Evolutionary conservation across 345 rosid genomes (phyloP).

Genomic region (Abelmoschus esculentus): DNA sequence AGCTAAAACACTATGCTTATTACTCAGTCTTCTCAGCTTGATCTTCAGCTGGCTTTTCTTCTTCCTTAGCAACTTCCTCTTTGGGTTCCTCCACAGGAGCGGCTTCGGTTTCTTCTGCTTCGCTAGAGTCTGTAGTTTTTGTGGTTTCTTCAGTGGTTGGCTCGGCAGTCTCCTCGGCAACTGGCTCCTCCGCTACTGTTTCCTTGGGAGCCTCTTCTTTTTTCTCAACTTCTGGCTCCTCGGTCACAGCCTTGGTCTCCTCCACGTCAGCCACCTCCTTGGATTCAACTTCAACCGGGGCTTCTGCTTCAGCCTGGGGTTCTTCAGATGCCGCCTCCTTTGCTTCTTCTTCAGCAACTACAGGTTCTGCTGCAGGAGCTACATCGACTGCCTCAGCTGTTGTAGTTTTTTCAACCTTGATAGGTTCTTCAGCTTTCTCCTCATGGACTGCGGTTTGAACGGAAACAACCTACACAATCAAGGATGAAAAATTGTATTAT

Average conservation of each 20-base stretch:
- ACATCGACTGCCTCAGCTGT: background rate
- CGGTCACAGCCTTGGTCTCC: slow-evolving; percentile 16
- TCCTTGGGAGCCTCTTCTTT: slow-evolving; percentile 20
- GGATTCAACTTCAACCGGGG: slow-evolving; percentile 21
- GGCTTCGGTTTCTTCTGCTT: background rate
- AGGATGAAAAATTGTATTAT: background rate
- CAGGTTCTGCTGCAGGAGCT: slow-evolving; percentile 12
- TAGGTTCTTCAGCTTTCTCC: slow-evolving; percentile 31
- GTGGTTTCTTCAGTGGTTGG: slow-evolving; percentile 9
- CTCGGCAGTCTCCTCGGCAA: slow-evolving; percentile 5
- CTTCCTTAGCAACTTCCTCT: slow-evolving; percentile 19
- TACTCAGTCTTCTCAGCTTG: slow-evolving; percentile 15
- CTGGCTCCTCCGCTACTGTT: slow-evolving; percentile 18
- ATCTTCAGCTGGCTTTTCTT: slow-evolving; percentile 15
- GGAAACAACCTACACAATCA: background rate
- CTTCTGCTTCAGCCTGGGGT: slow-evolving; percentile 18
- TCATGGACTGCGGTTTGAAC: slow-evolving; percentile 24
- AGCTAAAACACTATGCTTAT: background rate
- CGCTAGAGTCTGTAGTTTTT: slow-evolving; percentile 9
- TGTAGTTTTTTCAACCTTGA: slow-evolving; percentile 19
- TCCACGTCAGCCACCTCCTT: slow-evolving; percentile 24
- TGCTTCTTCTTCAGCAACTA: slow-evolving; percentile 9
- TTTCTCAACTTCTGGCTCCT: slow-evolving; percentile 26
- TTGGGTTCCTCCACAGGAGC: slow-evolving; percentile 25
- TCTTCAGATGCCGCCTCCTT: slow-evolving; percentile 6